These are phyloP conservation scores for Mycena galericulata DNA, from an alignment of 768 basidiomycete genomes.

Conservation along the genomic window DNA sequence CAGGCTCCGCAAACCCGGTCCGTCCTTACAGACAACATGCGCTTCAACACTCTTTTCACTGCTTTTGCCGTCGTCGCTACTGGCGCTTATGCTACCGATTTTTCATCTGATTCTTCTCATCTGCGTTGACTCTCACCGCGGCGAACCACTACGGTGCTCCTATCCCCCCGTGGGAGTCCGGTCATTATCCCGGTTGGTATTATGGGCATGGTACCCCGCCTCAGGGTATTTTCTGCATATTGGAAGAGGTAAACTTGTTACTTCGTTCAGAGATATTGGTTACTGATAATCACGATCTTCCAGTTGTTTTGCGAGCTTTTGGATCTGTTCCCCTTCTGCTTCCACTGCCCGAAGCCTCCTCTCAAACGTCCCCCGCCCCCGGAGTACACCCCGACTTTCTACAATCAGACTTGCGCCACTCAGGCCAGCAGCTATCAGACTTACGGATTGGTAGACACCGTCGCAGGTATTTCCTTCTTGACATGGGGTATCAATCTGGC, in stretches of 20 bases:
- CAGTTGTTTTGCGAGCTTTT: constrained; percentile 40
- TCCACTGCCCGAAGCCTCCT: constrained; percentile 39
- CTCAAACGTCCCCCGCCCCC: constrained; percentile 37
- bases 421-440: constrained; percentile 50
- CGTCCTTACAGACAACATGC: constrained; percentile 26
- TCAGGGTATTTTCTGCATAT: not conserved
- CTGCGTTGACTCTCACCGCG: constrained; percentile 16
- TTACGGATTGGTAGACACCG: constrained; percentile 51
- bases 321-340: constrained; percentile 38
- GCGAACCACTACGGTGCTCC: constrained; percentile 50
- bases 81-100: constrained; percentile 18
- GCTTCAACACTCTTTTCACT: constrained; percentile 28
- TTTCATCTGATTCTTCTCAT: constrained; percentile 1
- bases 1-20: constrained; percentile 5
- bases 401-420: constrained; percentile 44
- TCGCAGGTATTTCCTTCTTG: constrained; percentile 36
- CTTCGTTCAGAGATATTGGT: not conserved
- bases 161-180: constrained; percentile 46
- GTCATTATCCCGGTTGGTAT: constrained; percentile 52
- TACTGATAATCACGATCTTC: constrained; percentile 1
- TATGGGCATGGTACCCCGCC: constrained; percentile 40
- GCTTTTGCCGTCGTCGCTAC: constrained; percentile 18
- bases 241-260: constrained; percentile 9
- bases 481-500: not conserved
- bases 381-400: constrained; percentile 42